phyloP scores from a whole-genome alignment of 1,284 basidiomycete species.

The Cutaneotrichosporon cavernicola region DNA sequence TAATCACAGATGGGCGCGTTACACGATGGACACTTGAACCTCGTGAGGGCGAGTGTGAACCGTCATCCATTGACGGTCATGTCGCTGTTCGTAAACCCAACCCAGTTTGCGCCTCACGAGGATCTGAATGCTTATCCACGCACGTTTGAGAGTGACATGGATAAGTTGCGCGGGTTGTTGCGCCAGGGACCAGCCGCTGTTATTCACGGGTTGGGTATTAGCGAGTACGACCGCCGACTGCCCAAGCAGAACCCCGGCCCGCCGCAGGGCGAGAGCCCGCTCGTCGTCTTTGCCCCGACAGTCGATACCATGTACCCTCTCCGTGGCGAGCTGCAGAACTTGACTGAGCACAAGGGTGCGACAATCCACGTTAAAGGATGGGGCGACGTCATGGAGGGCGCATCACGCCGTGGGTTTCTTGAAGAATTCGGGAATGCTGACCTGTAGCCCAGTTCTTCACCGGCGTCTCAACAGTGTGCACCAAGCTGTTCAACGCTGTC shows the following conservation, averaged over 20 bases:
- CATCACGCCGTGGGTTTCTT: conserved; percentile 47
- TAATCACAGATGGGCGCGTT: conserved; percentile 77
- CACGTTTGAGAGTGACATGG: conserved; percentile 60
- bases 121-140: conserved; percentile 89
- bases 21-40: conserved; percentile 86
- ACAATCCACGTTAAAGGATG: conserved; percentile 89
- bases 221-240: conserved; percentile 30
- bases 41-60: conserved; percentile 67
- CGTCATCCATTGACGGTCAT: conserved; percentile 85
- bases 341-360: conserved; percentile 75
- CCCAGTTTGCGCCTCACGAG: conserved; percentile 95
- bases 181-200: conserved; percentile 52
- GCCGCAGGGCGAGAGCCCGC: conserved; percentile 51
- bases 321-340: conserved; percentile 75
- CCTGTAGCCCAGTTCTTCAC: conserved; percentile 84
- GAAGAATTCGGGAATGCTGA: conserved; percentile 6
- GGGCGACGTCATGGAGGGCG: conserved; percentile 56
- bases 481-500: conserved; percentile 90
- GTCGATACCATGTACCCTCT: conserved; percentile 77
- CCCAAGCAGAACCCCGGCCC: conserved; percentile 12
- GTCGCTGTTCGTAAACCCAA: conserved; percentile 96
- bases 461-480: conserved; percentile 92
- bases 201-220: conserved; percentile 37
- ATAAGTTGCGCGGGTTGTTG: conserved; percentile 63
- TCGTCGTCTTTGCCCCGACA: conserved; percentile 75